phyloP scores from a whole-genome alignment of 345 rosid genomes.

The Erodium maritimum region DNA sequence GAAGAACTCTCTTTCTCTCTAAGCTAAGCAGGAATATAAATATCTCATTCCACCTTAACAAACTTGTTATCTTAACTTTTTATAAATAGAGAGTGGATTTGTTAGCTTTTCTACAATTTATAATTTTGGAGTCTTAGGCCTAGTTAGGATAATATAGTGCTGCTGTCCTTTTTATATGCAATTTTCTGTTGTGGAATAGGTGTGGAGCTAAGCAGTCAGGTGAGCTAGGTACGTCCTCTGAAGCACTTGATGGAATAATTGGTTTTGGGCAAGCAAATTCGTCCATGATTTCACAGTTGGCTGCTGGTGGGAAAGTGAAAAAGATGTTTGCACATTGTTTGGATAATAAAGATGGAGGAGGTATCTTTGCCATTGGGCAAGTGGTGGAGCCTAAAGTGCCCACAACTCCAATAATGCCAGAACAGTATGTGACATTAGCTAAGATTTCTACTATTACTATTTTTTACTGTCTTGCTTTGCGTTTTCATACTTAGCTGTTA shows the following conservation, averaged over 20 bases:
- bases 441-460: slow-evolving; percentile 14
- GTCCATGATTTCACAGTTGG: slow-evolving; percentile 76
- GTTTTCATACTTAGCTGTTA: too few relatives aligned
- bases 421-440: slow-evolving; percentile 45
- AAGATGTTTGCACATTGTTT: slow-evolving; percentile 72
- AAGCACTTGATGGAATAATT: slow-evolving; percentile 78
- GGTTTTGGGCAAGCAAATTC: slow-evolving; percentile 87
- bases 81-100: too few relatives aligned
- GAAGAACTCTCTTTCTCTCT: too few relatives aligned
- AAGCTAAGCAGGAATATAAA: not conserved
- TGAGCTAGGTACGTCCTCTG: slow-evolving; percentile 36
- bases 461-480: too few relatives aligned
- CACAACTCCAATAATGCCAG: slow-evolving; percentile 64
- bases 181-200: slow-evolving; percentile 20
- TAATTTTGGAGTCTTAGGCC: not conserved
- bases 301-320: slow-evolving; percentile 49
- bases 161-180: slow-evolving; percentile 4
- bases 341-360: slow-evolving; percentile 66
- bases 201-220: slow-evolving; percentile 78
- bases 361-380: slow-evolving; percentile 69
- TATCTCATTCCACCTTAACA: too few relatives aligned
- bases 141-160: not conserved
- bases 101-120: too few relatives aligned
- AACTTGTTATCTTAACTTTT: too few relatives aligned
- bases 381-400: slow-evolving; percentile 54